Evolutionary conservation across 768 basidiomycete species (phyloP), one percentile per base, ranked within the genome.

Genomic region (Artomyces pyxidatus): DNA sequence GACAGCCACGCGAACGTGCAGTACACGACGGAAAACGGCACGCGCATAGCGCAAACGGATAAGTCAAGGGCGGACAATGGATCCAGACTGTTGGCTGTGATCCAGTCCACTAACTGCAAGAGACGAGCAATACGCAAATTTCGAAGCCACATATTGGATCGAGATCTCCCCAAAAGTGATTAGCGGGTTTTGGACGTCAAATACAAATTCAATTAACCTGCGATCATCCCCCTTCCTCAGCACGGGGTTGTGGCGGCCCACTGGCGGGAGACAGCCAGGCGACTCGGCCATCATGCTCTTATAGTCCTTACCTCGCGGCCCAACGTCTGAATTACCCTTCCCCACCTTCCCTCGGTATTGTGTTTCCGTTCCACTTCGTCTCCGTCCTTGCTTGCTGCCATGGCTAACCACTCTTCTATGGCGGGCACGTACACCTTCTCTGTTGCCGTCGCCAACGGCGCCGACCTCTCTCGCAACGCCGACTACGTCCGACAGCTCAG

Each of bases 171-270:
- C 12, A 17, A 35, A 35, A 17, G 12, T 12, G 17, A 14, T 35
- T 35, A 35, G 17, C 32, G 32, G 32, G 14, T 35, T 35, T 17
- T 35, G 32, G 32, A 35, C 32, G 32, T 35, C 32, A 35, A 35
- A 35, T 35, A 35, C 17, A 35, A 14, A 35, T 35, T 35, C 32
- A 17, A 35, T 35, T 35, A 35, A 17, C 14, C 32, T 35, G 17
- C 39, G 47, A 53, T 54, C 50, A 50, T 47, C 47, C 52, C 52
- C 52, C 48, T 42, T 54, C 53, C 53, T 44, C 45, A 52, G 45
- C 53, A 52, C 53, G 53, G 53, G 32, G 17, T 47, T 46, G 53
- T 54, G 53, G 53, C 53, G 52, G 43, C 50, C n/a, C n/a, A n/a
- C n/a, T n/a, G n/a, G n/a, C n/a, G n/a, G n/a, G n/a, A n/a, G n/a